Conservation (phyloP, 441 rosid species). For the Capsella rubella region DNA sequence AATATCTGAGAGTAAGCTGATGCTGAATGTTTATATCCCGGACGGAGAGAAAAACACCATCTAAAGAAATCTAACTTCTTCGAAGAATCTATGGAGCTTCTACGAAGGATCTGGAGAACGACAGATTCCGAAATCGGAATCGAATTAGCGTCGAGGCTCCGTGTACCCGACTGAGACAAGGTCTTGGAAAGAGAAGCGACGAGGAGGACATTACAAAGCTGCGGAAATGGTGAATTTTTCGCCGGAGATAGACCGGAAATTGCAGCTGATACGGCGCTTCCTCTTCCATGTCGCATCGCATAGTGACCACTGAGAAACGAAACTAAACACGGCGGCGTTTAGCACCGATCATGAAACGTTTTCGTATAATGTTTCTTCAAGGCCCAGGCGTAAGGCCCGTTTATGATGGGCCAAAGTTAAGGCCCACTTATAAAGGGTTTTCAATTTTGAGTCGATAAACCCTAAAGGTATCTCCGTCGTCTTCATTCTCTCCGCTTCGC, state of each 20-base stretch:
- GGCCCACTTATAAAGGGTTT: constrained; percentile 17
- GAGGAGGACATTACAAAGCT: constrained; percentile 60
- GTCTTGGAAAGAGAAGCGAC: constrained; percentile 70
- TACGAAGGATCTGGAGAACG: constrained; percentile 68
- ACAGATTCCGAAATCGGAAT: constrained; percentile 67
- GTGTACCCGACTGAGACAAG: constrained; percentile 64
- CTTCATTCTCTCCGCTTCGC: constrained; percentile 20
- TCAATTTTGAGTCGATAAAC: constrained; percentile 22
- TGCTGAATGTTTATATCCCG: constrained; percentile 62
- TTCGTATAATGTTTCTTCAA: neutral
- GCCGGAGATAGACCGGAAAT: constrained; percentile 39
- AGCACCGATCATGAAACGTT: neutral
- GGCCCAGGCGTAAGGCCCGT: neutral
- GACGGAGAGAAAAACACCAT: constrained; percentile 69
- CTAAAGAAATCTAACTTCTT: constrained; percentile 71
- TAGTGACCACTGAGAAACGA: neutral
- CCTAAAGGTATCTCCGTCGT: constrained; percentile 29
- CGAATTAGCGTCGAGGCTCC: constrained; percentile 61
- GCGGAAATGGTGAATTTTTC: constrained; percentile 36
- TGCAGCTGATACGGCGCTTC: constrained; percentile 33
- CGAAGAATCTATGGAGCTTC: constrained; percentile 58
- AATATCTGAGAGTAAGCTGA: constrained; percentile 72
- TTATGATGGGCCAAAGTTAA: neutral
- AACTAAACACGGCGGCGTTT: neutral
- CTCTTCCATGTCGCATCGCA: constrained; percentile 57